Conservation (phyloP, 345 rosid species). For the Cardamine occulta region DNA sequence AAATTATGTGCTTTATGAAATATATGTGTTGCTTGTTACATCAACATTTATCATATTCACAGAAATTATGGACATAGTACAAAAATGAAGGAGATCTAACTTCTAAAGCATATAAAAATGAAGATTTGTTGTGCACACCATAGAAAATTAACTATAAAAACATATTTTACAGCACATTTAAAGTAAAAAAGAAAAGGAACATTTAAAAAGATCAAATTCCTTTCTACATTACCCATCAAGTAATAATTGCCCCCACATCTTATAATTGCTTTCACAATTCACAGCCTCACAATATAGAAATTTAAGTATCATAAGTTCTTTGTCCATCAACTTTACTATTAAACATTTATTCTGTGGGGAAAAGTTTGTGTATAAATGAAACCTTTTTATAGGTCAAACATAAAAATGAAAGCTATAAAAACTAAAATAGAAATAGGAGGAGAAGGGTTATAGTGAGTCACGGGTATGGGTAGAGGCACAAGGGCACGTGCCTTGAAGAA, state of each 20-base stretch:
- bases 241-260: constrained; percentile 30
- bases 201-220: neutral
- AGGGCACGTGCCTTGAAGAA: constrained; percentile 34
- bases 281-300: constrained; percentile 5
- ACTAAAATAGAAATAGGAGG: neutral
- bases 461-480: constrained; percentile 36
- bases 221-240: constrained; percentile 25
- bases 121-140: neutral
- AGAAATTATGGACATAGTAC: neutral
- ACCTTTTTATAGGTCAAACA: neutral
- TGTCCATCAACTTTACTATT: constrained; percentile 1
- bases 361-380: constrained; percentile 2
- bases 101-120: neutral
- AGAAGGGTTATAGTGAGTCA: constrained; percentile 18
- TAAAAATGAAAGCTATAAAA: neutral
- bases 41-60: neutral
- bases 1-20: neutral
- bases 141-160: neutral
- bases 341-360: neutral
- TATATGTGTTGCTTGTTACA: neutral
- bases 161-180: neutral
- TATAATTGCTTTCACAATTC: constrained; percentile 25
- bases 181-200: neutral
- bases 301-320: neutral
- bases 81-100: neutral